Base-by-base conservation (phyloP, 1,284 basidiomycete species). In the Trichosporon sp. region DNA sequence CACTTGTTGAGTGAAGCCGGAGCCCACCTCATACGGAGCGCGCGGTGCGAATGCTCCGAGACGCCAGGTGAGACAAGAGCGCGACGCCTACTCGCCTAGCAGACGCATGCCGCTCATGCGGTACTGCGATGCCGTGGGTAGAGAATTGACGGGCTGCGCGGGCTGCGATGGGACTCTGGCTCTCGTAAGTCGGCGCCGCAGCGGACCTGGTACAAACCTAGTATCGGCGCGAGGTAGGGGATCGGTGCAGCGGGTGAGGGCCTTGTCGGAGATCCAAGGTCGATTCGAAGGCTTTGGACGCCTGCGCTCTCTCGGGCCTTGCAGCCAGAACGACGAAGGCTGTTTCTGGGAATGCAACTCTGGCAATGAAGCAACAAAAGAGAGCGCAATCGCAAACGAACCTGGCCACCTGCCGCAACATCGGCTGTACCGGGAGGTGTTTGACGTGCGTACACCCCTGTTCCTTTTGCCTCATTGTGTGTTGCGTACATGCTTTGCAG, bases 401-500 rank as follows among this genome's bases (percentile, higher is more conserved):
- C 10, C 26, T 10, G 19, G 6, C 21, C 26, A 26, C 26, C 26
- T 26, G 26, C 26, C 26, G 26, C 26, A 26, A 26, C 26, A 26
- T 26, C 26, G 26, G 26, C 26, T 40, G 38, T 10, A 40, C 38
- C 38, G 38, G 11, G 38, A 40, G 16, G 43, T 26, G 26, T 26
- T 6, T 16, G 51, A 16, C 51, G 51, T 54, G 21, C 51, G 51
- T 54, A 54, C 19, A 21, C 26, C 51, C 6, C n/a, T 19, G 46
- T 48, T 48, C 46, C 51, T 21, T 21, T 54, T 26, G 21, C 19
- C 21, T 54, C 51, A 54, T 54, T 21, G 51, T 10, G 51, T 26
- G 51, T 54, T 54, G 51, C 51, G 51, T 54, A 54, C 51, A 54
- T 54, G 51, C 51, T 54, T 54, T 54, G 7, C 51, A 26, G 51